Evolutionary conservation across 2,329 filamentous ascomycete species (phyloP).

Genomic region (Exserohilum rostratum): DNA sequence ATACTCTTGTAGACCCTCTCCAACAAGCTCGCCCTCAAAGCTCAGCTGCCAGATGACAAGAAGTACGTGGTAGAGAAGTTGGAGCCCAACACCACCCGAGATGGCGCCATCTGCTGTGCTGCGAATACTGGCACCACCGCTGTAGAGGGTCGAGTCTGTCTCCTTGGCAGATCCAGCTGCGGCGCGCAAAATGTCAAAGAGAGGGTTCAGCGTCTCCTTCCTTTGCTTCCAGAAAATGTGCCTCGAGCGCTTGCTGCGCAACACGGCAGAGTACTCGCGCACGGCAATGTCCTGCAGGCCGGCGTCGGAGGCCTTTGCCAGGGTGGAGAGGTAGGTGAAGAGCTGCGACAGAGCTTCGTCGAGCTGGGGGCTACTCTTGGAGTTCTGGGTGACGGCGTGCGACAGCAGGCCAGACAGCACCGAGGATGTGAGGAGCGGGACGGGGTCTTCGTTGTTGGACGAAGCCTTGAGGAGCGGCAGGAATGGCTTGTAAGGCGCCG

Average conservation of each 20-base stretch:
- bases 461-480: constrained; percentile 84
- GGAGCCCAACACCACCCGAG: constrained; percentile 81
- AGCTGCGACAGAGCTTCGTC: constrained; percentile 79
- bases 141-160: constrained; percentile 65
- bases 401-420: constrained; percentile 82
- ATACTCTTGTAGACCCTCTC: constrained; percentile 85
- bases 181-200: constrained; percentile 78
- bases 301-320: constrained; percentile 84
- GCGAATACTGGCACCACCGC: constrained; percentile 60
- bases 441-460: constrained; percentile 80
- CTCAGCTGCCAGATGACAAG: constrained; percentile 96
- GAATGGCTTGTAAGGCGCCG: constrained; percentile 76
- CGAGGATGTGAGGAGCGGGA: constrained; percentile 87
- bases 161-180: constrained; percentile 77
- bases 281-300: constrained; percentile 95
- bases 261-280: constrained; percentile 83
- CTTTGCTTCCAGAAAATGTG: constrained; percentile 90
- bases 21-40: constrained; percentile 76
- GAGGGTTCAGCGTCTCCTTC: constrained; percentile 79
- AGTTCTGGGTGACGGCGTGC: constrained; percentile 64
- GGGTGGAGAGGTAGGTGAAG: constrained; percentile 81
- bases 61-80: constrained; percentile 91
- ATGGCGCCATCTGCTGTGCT: constrained; percentile 68
- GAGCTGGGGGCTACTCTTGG: constrained; percentile 66
- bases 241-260: constrained; percentile 76